phyloP scores from a whole-genome alignment of 768 basidiomycete species.

The Xerocomellus dryophilus region DNA sequence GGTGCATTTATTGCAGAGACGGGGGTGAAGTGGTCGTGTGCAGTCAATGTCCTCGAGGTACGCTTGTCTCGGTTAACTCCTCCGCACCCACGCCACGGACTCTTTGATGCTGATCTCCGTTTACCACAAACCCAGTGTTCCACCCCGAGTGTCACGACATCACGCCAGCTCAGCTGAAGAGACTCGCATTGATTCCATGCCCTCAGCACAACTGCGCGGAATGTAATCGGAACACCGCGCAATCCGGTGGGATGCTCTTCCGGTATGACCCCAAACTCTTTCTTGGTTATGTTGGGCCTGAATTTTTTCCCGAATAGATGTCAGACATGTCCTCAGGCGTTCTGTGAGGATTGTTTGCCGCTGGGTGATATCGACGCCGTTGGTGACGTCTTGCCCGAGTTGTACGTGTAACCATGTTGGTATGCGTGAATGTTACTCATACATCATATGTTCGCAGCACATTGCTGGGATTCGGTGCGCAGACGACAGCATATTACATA shows the following conservation, averaged over 20 bases:
- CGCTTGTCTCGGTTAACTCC: constrained; percentile 7
- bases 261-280: constrained; percentile 34
- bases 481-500: constrained; percentile 44
- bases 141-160: constrained; percentile 49
- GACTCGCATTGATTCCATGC: constrained; percentile 35
- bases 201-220: constrained; percentile 48
- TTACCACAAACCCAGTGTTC: constrained; percentile 41
- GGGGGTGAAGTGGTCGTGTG: constrained; percentile 55
- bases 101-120: neutral
- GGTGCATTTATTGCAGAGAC: constrained; percentile 57
- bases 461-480: constrained; percentile 39
- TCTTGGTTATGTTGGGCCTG: neutral
- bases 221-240: constrained; percentile 43
- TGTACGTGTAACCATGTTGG: constrained; percentile 38
- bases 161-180: constrained; percentile 29
- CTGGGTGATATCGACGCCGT: constrained; percentile 47
- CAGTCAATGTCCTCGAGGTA: constrained; percentile 52
- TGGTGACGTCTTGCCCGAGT: constrained; percentile 56
- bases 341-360: constrained; percentile 61
- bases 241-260: constrained; percentile 58
- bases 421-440: constrained; percentile 8
- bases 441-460: constrained; percentile 28
- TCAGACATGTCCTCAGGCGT: constrained; percentile 56
- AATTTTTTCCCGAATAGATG: constrained; percentile 38
- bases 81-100: constrained; percentile 2